Conservation (phyloP, 2,329 filamentous ascomycete genomes). For the Helotiales sp. region DNA sequence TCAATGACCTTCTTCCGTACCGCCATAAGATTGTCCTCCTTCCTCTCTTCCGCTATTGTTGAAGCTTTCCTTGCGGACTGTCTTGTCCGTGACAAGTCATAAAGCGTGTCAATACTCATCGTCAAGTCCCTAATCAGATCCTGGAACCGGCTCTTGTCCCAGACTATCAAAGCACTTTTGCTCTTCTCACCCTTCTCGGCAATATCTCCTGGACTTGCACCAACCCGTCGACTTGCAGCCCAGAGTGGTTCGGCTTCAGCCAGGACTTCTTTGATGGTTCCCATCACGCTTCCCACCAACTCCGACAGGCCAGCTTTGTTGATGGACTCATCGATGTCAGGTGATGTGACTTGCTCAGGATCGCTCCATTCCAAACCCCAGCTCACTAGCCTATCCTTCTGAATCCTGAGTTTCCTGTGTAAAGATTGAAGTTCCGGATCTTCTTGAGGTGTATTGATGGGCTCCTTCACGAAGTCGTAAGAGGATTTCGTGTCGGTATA, state of each 20-base stretch:
- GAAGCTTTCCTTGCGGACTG: conserved; percentile 37
- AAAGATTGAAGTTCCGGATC: conserved; percentile 70
- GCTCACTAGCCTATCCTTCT: conserved; percentile 69
- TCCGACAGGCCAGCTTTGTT: conserved; percentile 75
- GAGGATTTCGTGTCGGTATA: conserved; percentile 82
- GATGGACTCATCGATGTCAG: conserved; percentile 69
- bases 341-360: conserved; percentile 53
- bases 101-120: conserved; percentile 76
- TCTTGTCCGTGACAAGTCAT: conserved; percentile 70
- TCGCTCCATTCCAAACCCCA: conserved; percentile 85
- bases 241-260: conserved; percentile 75
- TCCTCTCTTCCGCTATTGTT: conserved; percentile 22
- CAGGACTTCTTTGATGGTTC: conserved; percentile 77
- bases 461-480: conserved; percentile 69
- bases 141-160: conserved; percentile 72
- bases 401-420: conserved; percentile 75
- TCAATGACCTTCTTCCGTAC: conserved; percentile 29
- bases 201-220: conserved; percentile 36
- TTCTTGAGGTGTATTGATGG: conserved; percentile 56
- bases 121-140: conserved; percentile 74
- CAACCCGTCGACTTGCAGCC: conserved; percentile 49
- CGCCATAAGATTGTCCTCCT: conserved; percentile 19
- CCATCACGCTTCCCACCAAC: conserved; percentile 75
- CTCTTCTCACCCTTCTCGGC: conserved; percentile 29
- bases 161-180: conserved; percentile 52